phyloP scores from a whole-genome alignment of 2,329 filamentous ascomycete species.

The Biscogniauxia marginata region DNA sequence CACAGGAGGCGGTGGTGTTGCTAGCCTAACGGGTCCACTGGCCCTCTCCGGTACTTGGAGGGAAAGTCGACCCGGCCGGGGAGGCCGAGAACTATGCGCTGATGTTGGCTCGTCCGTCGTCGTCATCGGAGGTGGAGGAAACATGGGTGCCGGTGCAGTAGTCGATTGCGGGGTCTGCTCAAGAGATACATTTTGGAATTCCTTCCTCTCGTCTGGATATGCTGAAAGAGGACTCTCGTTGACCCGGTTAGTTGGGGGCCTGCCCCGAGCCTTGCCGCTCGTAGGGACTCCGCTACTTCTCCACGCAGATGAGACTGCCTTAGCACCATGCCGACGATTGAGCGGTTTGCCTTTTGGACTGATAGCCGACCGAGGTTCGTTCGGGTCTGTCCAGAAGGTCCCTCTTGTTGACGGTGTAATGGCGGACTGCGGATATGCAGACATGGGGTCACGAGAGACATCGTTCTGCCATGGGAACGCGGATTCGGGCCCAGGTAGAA shows the following conservation, averaged over 20 bases:
- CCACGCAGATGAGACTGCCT: slow-evolving; percentile 90
- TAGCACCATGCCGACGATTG: slow-evolving; percentile 70
- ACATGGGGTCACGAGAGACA: slow-evolving; percentile 57
- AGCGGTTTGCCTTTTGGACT: slow-evolving; percentile 53
- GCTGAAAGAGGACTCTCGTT: slow-evolving; percentile 68
- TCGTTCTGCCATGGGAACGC: slow-evolving; percentile 50
- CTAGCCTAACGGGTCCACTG: slow-evolving; percentile 59
- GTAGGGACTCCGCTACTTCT: slow-evolving; percentile 61
- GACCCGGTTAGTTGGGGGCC: slow-evolving; percentile 69
- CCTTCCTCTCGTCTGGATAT: slow-evolving; percentile 60
- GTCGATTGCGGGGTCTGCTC: slow-evolving; percentile 21
- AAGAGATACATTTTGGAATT: slow-evolving; percentile 37
- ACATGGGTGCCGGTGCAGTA: slow-evolving; percentile 27
- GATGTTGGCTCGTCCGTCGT: slow-evolving; percentile 22
- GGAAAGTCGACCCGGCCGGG: slow-evolving; percentile 51
- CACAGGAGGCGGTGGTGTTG: slow-evolving; percentile 55
- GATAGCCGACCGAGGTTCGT: slow-evolving; percentile 71
- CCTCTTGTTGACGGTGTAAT: slow-evolving; percentile 63
- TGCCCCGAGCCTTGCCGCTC: slow-evolving; percentile 71
- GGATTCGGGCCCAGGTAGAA: slow-evolving; percentile 33
- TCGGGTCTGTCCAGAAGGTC: slow-evolving; percentile 53
- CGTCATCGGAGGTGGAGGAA: slow-evolving; percentile 25
- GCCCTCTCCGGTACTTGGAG: slow-evolving; percentile 63
- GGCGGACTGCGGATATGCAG: slow-evolving; percentile 75
- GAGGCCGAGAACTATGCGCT: slow-evolving; percentile 19